Evolutionary conservation across 1,139 yeast genomes (phyloP), one percentile per base, ranked within the genome.

Genomic region (Schwanniomyces etchellsii): DNA sequence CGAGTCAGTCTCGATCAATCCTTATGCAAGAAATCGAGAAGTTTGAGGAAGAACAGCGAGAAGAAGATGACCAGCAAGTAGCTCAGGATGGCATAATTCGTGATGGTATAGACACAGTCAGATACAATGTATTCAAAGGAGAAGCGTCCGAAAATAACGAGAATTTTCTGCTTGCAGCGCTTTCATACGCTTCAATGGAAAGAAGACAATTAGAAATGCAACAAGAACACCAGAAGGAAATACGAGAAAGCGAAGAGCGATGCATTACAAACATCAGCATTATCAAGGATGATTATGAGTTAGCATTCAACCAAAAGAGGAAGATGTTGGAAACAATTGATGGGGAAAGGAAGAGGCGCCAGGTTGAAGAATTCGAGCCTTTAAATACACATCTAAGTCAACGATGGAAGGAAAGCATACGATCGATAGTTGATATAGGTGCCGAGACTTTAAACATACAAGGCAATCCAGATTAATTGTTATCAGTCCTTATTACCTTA

Each of bases 321-420:
- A 44, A 42, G 34, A 36, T 40, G 29, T 42, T 53, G 20, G 64
- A 63, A 16, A 65, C 58, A 2, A 33, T 57, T n/a, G 47, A 57
- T 22, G 39, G 32, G 11, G 39, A 34, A 3, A 44, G 73, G 5
- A 60, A 57, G 35, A 52, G 49, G 35, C 47, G 64, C 34, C 73
- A 65, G 42, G 31, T 46, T 7, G 49, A 38, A 5, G 68, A 58
- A 16, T 60, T 50, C 36, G 45, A 50, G 34, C 67, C 70, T 1
- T 63, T 55, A 14, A 45, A 54, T 28, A 61, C 56, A 30, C 57
- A 64, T 37, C 48, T 65, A 28, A 44, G 51, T 18, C 47, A 47
- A 14, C 43, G 60, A 35, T 67, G 73, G 72, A 56, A 51, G 32
- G 66, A 63, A 20, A 68, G 70, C 3, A 45, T 67, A 20, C 48